A percentile compares a stretch with the other conserved stretches of the same genome.
Evolutionary conservation across 1,284 basidiomycete species (phyloP).

Genomic region (Cryptococcus neoformans): DNA sequence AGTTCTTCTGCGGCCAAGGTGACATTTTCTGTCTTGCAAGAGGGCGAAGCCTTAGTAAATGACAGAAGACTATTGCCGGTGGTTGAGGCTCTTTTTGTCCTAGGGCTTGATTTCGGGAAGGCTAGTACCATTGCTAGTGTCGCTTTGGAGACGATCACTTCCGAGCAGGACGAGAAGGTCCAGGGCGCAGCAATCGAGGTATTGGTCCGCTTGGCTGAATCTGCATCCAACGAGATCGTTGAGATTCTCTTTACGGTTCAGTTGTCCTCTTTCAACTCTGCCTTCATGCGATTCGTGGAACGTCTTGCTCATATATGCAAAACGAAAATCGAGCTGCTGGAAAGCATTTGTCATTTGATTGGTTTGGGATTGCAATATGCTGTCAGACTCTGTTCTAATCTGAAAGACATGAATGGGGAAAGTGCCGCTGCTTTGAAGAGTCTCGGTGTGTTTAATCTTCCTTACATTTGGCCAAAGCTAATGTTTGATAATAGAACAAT

Average conservation of each 20-base stretch:
- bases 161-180: background rate
- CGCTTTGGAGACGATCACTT: background rate
- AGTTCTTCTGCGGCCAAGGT: constrained; percentile 8
- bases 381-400: constrained; percentile 18
- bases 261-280: background rate
- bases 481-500: constrained; percentile 1
- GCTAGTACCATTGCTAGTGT: background rate
- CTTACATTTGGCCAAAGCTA: background rate
- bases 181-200: constrained; percentile 5
- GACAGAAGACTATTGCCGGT: constrained; percentile 21
- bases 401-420: constrained; percentile 12
- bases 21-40: constrained; percentile 6
- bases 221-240: background rate
- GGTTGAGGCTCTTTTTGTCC: constrained; percentile 8
- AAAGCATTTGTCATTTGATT: constrained; percentile 8
- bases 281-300: background rate
- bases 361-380: constrained; percentile 23
- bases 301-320: background rate
- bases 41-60: constrained; percentile 1
- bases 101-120: background rate
- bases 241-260: background rate
- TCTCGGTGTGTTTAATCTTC: constrained; percentile 15
- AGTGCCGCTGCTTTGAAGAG: constrained; percentile 5
- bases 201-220: background rate
- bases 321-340: background rate